Percentiles rank a stretch among this genome's conserved stretches.
Evolutionary conservation across 306 rosid species (phyloP).

Genomic region (Cercis canadensis): DNA sequence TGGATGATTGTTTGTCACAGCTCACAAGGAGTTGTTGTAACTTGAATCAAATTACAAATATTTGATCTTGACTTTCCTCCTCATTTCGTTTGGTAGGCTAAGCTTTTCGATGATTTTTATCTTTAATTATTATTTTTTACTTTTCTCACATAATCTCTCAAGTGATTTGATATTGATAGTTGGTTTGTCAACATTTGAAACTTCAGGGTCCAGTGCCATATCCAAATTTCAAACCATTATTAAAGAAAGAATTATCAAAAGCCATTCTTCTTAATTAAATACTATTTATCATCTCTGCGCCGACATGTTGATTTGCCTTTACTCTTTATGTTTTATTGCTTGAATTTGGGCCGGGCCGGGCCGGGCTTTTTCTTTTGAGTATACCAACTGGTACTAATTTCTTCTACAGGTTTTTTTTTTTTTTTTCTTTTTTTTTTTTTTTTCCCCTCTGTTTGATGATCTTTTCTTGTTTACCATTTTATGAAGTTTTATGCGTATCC

Average conservation of each 20-base stretch:
- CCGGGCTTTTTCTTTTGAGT: no score
- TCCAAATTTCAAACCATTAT: constrained; percentile 42
- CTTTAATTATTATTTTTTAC: constrained; percentile 34
- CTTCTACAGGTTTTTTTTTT: no score
- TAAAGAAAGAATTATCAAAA: not conserved
- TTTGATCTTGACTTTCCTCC: constrained; percentile 61
- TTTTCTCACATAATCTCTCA: constrained; percentile 49
- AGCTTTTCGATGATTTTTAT: constrained; percentile 13
- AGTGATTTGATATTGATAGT: constrained; percentile 47
- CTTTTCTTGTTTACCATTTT: no score
- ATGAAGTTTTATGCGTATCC: no score
- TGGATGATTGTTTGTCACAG: constrained; percentile 37
- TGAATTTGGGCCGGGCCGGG: no score
- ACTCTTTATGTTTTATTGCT: no score
- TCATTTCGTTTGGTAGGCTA: constrained; percentile 39
- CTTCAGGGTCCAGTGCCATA: constrained; percentile 38
- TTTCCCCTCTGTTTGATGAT: no score
- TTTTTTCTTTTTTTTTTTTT: no score
- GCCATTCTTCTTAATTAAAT: not conserved
- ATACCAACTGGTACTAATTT: no score
- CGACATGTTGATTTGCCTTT: not conserved
- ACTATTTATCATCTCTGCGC: not conserved
- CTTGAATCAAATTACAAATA: constrained; percentile 36
- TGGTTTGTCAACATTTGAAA: constrained; percentile 55
- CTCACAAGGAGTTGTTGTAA: constrained; percentile 50